Base-by-base conservation (phyloP, 1,284 basidiomycete genomes). In the Vanrija sp. region DNA sequence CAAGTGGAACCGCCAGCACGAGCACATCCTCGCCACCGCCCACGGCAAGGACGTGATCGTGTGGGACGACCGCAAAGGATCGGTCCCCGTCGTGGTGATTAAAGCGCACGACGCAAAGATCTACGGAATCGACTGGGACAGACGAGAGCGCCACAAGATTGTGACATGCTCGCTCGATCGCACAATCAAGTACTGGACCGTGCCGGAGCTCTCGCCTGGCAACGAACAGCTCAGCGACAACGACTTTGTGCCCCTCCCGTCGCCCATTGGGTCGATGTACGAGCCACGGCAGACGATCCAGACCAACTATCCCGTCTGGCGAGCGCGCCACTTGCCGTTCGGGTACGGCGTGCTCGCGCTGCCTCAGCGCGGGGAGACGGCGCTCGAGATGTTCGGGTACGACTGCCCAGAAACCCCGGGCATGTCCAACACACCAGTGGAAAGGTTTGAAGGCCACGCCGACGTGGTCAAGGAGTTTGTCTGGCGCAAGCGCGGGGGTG, bases 391-490 rank as follows among this genome's bases (percentile, higher is more conserved):
- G 86, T 98, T 85, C 79, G 75, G 77, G 39, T 70, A 68, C 10
- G 59, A 63, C 19, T 62, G 62, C 5, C 49, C 45, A 10, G 49
- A 50, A 3, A 35, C 42, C 9, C 57, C 53, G 12, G 31, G 31
- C 12, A 14, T 31, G 31, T 12, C 9, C 31, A 54, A 61, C 18
- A 41, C 47, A 7, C 68, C 70, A 3, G 83, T 92, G 8, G 84
- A 88, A 54, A 78, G 81, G 3, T 97, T 96, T 62, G 87, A 88
- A 59, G 94, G 93, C 0, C 92, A 96, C 71, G 82, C 84, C 0
- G 93, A 96, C 65, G 89, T 93, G 5, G 95, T 98, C 36, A 97
- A 97, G 66, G 95, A 99, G 75, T 99, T 96, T 67, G 93, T 99
- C 2, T 98, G 96, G 93, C 80, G 96, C 54, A 84, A 82, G 0